Evolutionary conservation across 345 rosid species (phyloP).

Genomic region (Gossypium arboreum): DNA sequence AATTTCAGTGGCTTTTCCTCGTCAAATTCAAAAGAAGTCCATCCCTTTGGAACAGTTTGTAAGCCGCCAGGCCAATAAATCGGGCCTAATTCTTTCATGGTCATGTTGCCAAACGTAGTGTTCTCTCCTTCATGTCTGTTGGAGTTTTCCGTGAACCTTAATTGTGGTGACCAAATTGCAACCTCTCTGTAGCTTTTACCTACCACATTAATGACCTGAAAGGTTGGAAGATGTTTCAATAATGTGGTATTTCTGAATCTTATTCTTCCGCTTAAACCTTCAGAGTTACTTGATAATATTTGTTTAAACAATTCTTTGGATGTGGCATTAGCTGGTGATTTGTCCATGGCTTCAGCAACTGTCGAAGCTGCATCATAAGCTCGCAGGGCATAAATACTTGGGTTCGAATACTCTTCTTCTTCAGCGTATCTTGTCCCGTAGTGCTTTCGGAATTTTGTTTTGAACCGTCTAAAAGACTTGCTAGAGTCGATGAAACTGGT

Average conservation of each 20-base stretch:
- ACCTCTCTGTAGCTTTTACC: slow-evolving; percentile 30
- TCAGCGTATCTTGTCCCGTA: slow-evolving; percentile 18
- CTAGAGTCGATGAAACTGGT: slow-evolving; percentile 13
- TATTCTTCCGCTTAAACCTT: slow-evolving; percentile 27
- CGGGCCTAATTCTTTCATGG: slow-evolving; percentile 12
- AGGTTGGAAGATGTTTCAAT: not conserved
- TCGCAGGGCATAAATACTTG: slow-evolving; percentile 26
- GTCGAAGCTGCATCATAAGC: slow-evolving; percentile 36
- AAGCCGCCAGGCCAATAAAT: slow-evolving; percentile 36
- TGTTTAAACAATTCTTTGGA: not conserved
- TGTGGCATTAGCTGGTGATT: slow-evolving; percentile 3
- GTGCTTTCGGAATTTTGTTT: slow-evolving; percentile 14
- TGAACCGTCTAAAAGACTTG: slow-evolving; percentile 8
- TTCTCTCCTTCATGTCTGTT: not conserved
- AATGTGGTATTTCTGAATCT: slow-evolving; percentile 18
- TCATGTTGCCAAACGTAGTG: not conserved
- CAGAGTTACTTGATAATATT: slow-evolving; percentile 18
- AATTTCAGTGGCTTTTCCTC: slow-evolving; percentile 21
- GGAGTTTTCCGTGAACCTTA: slow-evolving; percentile 13
- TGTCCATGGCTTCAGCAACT: slow-evolving; percentile 20
- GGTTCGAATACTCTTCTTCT: slow-evolving; percentile 28
- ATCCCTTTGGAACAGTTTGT: slow-evolving; percentile 20
- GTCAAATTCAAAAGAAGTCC: slow-evolving; percentile 7
- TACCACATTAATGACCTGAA: slow-evolving; percentile 30
- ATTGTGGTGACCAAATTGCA: slow-evolving; percentile 28